Evolutionary conservation across 164 flowering plant species (phyloP).

Genomic region (Litsea cubeba): DNA sequence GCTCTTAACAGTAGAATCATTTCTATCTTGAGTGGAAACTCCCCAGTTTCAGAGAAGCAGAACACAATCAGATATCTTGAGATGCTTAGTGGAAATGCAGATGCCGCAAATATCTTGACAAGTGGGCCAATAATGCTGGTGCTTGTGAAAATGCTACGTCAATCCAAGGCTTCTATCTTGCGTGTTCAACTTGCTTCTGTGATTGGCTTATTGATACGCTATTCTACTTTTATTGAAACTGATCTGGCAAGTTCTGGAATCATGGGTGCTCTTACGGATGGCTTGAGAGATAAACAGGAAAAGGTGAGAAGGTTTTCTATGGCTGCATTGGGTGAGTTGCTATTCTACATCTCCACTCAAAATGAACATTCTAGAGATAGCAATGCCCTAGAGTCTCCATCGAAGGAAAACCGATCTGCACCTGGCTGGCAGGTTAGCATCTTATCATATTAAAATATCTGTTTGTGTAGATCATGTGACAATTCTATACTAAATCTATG

Average conservation of each 20-base stretch:
- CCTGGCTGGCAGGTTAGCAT: conserved; percentile 89
- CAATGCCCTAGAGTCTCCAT: conserved; percentile 64
- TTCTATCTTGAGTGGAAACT: conserved; percentile 50
- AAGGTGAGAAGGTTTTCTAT: conserved; percentile 93
- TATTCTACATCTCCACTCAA: conserved; percentile 92
- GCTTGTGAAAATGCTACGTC: conserved; percentile 80
- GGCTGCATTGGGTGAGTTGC: conserved; percentile 97
- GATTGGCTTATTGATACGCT: conserved; percentile 81
- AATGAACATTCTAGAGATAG: conserved; percentile 53
- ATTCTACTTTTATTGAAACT: conserved; percentile 75
- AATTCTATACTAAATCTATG: too few relatives aligned
- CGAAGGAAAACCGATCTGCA: conserved; percentile 61
- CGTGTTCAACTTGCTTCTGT: conserved; percentile 85
- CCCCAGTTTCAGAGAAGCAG: conserved; percentile 67
- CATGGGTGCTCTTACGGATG: conserved; percentile 78
- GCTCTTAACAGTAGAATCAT: conserved; percentile 40
- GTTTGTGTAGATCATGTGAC: too few relatives aligned
- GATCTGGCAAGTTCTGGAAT: conserved; percentile 87
- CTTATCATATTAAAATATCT: neutral
- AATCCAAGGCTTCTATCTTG: conserved; percentile 65
- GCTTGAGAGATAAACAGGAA: conserved; percentile 89
- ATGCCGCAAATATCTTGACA: conserved; percentile 81
- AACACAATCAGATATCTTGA: conserved; percentile 83
- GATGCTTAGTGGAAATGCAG: conserved; percentile 67
- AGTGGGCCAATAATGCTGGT: conserved; percentile 87